Percentiles rank a stretch among this genome's conserved stretches.
phyloP scores from a whole-genome alignment of 306 rosid species.

The Crataegus laevigata region DNA sequence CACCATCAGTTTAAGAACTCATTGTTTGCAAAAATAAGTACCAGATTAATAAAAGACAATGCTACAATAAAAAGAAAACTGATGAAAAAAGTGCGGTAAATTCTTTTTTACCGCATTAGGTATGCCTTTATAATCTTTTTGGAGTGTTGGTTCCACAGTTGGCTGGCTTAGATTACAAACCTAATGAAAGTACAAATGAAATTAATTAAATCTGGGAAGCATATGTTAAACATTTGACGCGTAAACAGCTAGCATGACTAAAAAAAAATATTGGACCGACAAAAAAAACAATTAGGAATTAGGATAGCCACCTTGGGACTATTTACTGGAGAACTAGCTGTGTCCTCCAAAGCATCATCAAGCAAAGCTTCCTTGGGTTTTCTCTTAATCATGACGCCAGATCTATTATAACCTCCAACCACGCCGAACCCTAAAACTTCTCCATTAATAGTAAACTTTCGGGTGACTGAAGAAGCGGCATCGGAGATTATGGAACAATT shows the following conservation, averaged over 20 bases:
- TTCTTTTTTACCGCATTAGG: constrained; percentile 27
- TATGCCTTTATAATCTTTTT: constrained; percentile 2
- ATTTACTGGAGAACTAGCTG: constrained; percentile 76
- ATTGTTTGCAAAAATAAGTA: not conserved
- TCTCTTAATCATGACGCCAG: constrained; percentile 45
- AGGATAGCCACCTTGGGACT: constrained; percentile 53
- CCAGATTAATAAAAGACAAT: not conserved
- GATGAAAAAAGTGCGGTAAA: not conserved
- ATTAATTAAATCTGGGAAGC: not conserved
- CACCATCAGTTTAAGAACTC: not conserved
- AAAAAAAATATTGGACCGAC: not conserved
- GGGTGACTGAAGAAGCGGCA: constrained; percentile 34
- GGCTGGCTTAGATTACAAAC: constrained; percentile 17
- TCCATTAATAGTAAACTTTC: constrained; percentile 3
- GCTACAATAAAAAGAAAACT: not conserved
- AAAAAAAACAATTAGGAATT: not conserved
- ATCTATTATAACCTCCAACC: constrained; percentile 7
- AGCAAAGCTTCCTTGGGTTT: constrained; percentile 28
- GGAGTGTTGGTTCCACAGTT: constrained; percentile 7
- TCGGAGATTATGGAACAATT: constrained; percentile 31
- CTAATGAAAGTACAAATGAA: not conserved
- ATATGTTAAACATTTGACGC: not conserved
- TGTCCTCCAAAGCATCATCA: constrained; percentile 80
- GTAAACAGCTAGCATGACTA: not conserved
- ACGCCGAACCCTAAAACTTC: constrained; percentile 6